phyloP scores from a whole-genome alignment of 495 filamentous ascomycete genomes.

The Neurospora hispaniola region DNA sequence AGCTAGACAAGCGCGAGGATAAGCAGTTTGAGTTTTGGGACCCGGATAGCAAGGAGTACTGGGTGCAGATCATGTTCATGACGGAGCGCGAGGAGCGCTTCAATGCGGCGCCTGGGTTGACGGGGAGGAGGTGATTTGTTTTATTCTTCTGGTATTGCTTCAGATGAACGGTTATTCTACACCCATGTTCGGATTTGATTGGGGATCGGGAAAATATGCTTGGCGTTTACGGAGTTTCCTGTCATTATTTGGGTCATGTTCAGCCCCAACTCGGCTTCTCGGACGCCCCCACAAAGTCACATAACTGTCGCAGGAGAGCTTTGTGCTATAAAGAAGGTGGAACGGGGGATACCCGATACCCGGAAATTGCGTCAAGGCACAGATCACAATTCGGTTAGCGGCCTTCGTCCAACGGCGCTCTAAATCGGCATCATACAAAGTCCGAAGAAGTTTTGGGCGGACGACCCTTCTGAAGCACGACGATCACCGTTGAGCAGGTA shows the following conservation, averaged over 20 bases:
- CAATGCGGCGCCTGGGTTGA: conserved; percentile 84
- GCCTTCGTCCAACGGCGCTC: background rate
- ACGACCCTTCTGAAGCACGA: background rate
- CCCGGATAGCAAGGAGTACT: conserved; percentile 93
- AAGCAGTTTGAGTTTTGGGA: conserved; percentile 94
- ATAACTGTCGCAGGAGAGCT: background rate
- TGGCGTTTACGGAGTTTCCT: background rate
- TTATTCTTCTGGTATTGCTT: background rate
- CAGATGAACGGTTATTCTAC: background rate
- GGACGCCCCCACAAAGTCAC: background rate
- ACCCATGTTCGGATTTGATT: background rate
- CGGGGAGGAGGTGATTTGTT: conserved; percentile 26
- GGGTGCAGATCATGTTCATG: conserved; percentile 98
- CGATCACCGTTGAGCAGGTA: background rate
- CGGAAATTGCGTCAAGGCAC: background rate
- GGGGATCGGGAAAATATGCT: background rate
- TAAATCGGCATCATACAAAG: background rate
- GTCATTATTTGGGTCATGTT: background rate
- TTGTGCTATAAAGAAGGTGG: background rate
- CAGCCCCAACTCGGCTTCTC: background rate
- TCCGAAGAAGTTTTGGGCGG: background rate
- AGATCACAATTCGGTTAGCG: background rate
- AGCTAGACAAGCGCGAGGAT: conserved; percentile 82
- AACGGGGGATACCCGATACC: background rate
- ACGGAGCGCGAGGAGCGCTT: conserved; percentile 96